Conservation (phyloP, 1,284 basidiomycete species). For the Coniophora puteana region DNA sequence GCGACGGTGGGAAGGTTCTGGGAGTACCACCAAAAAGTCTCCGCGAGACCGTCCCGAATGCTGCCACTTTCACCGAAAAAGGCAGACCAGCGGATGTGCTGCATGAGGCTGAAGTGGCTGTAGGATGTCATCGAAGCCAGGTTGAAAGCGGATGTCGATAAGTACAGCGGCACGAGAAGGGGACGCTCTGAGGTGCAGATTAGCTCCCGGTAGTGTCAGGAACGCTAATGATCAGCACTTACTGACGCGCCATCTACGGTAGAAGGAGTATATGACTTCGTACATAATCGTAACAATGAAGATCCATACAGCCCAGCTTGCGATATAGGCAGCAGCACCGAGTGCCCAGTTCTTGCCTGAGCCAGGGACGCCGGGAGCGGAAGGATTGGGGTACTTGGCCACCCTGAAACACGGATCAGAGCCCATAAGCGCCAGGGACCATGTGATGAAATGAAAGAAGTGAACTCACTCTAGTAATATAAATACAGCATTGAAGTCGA, state of each 20-base stretch:
- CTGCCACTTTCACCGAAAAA: constrained; percentile 51
- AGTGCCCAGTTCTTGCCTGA: constrained; percentile 75
- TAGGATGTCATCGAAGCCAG: constrained; percentile 74
- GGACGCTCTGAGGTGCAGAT: constrained; percentile 59
- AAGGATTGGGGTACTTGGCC: constrained; percentile 64
- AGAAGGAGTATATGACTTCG: constrained; percentile 77
- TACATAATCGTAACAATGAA: constrained; percentile 76
- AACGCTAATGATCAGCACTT: constrained; percentile 35
- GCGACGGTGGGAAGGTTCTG: constrained; percentile 78
- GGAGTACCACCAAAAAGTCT: constrained; percentile 74
- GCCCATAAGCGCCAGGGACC: constrained; percentile 9
- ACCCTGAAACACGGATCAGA: constrained; percentile 40
- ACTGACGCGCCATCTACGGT: constrained; percentile 80
- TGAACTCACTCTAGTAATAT: constrained; percentile 73
- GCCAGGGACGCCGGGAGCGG: constrained; percentile 59
- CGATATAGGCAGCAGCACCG: constrained; percentile 72
- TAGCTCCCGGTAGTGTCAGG: constrained; percentile 4
- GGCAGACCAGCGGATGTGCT: constrained; percentile 70
- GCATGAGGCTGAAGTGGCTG: constrained; percentile 78
- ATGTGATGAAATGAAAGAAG: constrained; percentile 7
- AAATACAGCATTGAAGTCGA: constrained; percentile 80
- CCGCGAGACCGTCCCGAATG: constrained; percentile 64
- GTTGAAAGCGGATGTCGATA: constrained; percentile 73
- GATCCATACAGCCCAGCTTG: constrained; percentile 75
- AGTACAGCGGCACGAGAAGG: constrained; percentile 74